Base-by-base conservation (phyloP, 1,284 basidiomycete species). In the Malassezia vespertilionis region DNA sequence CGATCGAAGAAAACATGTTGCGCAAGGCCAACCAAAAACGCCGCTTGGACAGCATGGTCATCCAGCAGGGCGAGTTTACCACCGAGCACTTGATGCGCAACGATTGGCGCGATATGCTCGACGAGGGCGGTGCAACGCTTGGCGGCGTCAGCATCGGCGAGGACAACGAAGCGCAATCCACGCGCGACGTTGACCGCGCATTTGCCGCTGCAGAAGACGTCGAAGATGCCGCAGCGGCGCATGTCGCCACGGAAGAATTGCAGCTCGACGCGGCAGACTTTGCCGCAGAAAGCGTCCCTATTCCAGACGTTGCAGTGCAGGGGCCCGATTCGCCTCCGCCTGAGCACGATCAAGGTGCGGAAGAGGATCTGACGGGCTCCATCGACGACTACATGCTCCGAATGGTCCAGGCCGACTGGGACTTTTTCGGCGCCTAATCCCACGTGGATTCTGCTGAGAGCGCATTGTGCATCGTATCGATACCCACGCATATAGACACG, bases 11-110 rank as follows among this genome's bases (percentile, higher is more conserved):
- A 73, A 88, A 89, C 50, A 87, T 96, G 80, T 78, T 95, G 28
- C 81, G 83, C 51, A 95, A 93, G 72, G 90, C 90, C 12, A 90
- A 95, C 60, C 89, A 96, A 74, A 96, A 96, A 71, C 81, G 90
- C 36, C 79, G 82, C 14, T 75, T 96, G 42, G 88, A 95, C 71
- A 82, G 84, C 50, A 76, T 96, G 35, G 88, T 96, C 56, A 95
- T 96, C 53, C 86, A 90, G 68, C 81, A 83, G 62, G 90, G 90
- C 33, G 85, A 86, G 64, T 96, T 96, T 65, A 77, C 74, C 21
- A 77, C 76, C 15, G 76, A 77, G 39, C 75, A 74, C 56, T 74
- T 76, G 28, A 28, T 46, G 22, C 45, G 51, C 15, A 70, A 72
- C 52, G 87, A 93, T 71, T 93, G 90, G 89, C 79, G 86, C 30